Evolutionary conservation across 2,329 filamentous ascomycete species (phyloP).

Genomic region (Ustulina deusta): DNA sequence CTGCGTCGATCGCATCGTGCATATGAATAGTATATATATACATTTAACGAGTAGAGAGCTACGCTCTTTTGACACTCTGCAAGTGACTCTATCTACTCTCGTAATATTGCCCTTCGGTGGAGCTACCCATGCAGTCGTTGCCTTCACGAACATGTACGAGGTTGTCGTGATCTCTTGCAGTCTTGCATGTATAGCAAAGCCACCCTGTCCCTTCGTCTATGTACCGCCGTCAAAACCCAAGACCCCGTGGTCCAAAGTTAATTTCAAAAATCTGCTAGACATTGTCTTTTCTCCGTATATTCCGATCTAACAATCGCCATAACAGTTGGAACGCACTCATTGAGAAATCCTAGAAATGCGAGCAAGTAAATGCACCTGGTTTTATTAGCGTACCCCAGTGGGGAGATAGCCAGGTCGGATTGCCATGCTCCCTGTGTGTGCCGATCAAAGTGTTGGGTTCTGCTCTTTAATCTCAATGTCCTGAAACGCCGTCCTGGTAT

Average conservation of each 20-base stretch:
- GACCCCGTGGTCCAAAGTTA: slow-evolving; percentile 30
- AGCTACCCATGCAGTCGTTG: slow-evolving; percentile 26
- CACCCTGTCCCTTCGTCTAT: slow-evolving; percentile 34
- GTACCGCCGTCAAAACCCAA: slow-evolving; percentile 37
- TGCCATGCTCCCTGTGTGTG: slow-evolving; percentile 42
- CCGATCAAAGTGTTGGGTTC: slow-evolving; percentile 39
- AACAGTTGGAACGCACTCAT: slow-evolving; percentile 2
- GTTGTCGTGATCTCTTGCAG: slow-evolving; percentile 35
- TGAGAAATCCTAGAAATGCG: slow-evolving; percentile 38
- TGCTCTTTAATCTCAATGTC: slow-evolving; percentile 39
- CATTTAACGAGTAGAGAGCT: background rate
- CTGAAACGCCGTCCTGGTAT: slow-evolving; percentile 61
- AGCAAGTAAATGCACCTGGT: slow-evolving; percentile 32
- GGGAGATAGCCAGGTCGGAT: slow-evolving; percentile 2
- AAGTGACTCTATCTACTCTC: slow-evolving; percentile 17
- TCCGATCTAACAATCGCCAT: slow-evolving; percentile 41
- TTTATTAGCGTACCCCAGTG: slow-evolving; percentile 12
- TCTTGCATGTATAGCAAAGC: slow-evolving; percentile 27
- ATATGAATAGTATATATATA: slow-evolving; percentile 4
- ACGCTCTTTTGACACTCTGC: slow-evolving; percentile 1
- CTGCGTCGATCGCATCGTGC: background rate
- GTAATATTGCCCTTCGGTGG: slow-evolving; percentile 5
- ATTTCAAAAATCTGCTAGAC: slow-evolving; percentile 41
- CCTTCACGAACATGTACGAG: slow-evolving; percentile 35
- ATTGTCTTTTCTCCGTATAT: slow-evolving; percentile 43